Conservation (phyloP, 2,329 filamentous ascomycete species). For the Chrysoporthe deuterocubensis region DNA sequence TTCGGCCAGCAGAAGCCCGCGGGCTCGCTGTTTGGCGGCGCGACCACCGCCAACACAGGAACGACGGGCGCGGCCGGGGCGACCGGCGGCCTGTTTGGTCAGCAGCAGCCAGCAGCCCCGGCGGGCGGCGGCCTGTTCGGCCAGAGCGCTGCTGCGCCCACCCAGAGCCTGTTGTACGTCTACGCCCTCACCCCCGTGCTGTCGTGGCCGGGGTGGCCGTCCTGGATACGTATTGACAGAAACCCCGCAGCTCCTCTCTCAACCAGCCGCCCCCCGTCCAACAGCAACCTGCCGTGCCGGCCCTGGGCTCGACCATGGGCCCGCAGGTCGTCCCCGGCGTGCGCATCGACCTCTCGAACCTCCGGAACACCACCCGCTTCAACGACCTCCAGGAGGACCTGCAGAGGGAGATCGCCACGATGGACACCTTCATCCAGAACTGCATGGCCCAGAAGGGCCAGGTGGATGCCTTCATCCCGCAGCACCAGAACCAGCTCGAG, state of each 20-base stretch:
- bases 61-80: slow-evolving; percentile 40
- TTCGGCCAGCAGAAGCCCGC: slow-evolving; percentile 36
- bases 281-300: slow-evolving; percentile 30
- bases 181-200: background rate
- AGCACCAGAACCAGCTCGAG: slow-evolving; percentile 48
- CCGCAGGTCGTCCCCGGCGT: slow-evolving; percentile 69
- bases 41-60: slow-evolving; percentile 30
- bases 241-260: slow-evolving; percentile 13
- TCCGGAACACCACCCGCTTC: slow-evolving; percentile 88
- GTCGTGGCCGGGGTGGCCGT: background rate
- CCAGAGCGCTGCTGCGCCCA: slow-evolving; percentile 25
- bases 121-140: slow-evolving; percentile 30
- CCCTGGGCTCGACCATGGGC: slow-evolving; percentile 47
- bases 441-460: slow-evolving; percentile 81
- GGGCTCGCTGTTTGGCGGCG: slow-evolving; percentile 29
- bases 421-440: slow-evolving; percentile 79
- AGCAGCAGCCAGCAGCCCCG: slow-evolving; percentile 18
- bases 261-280: slow-evolving; percentile 31
- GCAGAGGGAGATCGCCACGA: slow-evolving; percentile 74
- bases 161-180: slow-evolving; percentile 36
- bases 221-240: slow-evolving; percentile 10
- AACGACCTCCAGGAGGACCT: slow-evolving; percentile 84
- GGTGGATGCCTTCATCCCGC: slow-evolving; percentile 69
- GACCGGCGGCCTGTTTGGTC: slow-evolving; percentile 41
- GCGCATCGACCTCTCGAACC: slow-evolving; percentile 76